phyloP scores from a whole-genome alignment of 768 basidiomycete species.

The Chlorophyllum brunneum region DNA sequence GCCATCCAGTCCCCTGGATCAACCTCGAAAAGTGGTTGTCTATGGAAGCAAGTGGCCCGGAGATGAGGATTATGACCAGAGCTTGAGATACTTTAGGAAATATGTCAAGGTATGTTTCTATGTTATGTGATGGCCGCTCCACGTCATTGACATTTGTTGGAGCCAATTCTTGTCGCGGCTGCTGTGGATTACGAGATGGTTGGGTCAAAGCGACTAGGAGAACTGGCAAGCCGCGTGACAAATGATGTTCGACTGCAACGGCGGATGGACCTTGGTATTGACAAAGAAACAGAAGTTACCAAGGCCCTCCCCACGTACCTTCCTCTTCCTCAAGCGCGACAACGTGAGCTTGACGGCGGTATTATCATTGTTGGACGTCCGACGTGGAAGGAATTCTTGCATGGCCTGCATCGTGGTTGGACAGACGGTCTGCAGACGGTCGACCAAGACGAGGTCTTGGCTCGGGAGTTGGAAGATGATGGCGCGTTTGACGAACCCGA shows the following conservation, averaged over 20 bases:
- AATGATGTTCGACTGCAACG: conserved; percentile 70
- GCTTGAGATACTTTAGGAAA: conserved; percentile 87
- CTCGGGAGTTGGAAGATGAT: conserved; percentile 65
- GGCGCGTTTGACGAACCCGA: conserved; percentile 73
- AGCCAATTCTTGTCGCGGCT: conserved; percentile 94
- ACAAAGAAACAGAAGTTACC: conserved; percentile 38
- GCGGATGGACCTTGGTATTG: conserved; percentile 62
- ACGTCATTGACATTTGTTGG: conserved; percentile 13
- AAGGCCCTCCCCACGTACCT: conserved; percentile 51
- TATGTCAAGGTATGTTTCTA: conserved; percentile 82
- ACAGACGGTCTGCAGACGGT: conserved; percentile 62
- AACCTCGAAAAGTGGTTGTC: conserved; percentile 78
- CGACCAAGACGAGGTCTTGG: conserved; percentile 69
- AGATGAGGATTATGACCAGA: conserved; percentile 87
- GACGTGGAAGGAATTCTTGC: conserved; percentile 93
- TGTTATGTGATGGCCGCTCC: conserved; percentile 14
- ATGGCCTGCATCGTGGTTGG: conserved; percentile 84
- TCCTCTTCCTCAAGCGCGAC: conserved; percentile 46
- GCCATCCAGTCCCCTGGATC: conserved; percentile 57
- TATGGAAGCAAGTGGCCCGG: conserved; percentile 91
- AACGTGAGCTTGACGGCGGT: conserved; percentile 75
- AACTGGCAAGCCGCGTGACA: conserved; percentile 72
- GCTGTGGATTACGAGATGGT: conserved; percentile 90
- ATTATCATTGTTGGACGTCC: conserved; percentile 83
- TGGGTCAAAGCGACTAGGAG: conserved; percentile 79